phyloP scores from a whole-genome alignment of 495 filamentous ascomycete genomes.

The Penicillium waksmanii region DNA sequence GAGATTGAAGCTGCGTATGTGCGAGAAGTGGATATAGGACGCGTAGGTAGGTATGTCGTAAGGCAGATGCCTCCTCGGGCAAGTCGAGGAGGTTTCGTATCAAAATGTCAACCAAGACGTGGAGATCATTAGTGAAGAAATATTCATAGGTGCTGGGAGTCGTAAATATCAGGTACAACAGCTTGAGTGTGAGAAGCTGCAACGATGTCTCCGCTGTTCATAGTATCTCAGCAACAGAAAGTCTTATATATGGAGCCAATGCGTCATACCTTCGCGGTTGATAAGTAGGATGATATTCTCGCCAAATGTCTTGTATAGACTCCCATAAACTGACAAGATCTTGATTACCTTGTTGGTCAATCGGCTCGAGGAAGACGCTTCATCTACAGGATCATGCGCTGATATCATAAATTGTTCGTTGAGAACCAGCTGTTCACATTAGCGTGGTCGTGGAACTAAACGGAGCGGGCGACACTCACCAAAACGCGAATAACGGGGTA shows the following conservation, averaged over 20 bases:
- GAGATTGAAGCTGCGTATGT: slow-evolving; percentile 83
- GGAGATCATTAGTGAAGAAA: slow-evolving; percentile 97
- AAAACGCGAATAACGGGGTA: slow-evolving; percentile 93
- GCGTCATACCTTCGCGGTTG: slow-evolving; percentile 77
- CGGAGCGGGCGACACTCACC: slow-evolving; percentile 51
- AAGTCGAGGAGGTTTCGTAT: slow-evolving; percentile 95
- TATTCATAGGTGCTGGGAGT: slow-evolving; percentile 91
- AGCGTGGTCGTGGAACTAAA: neutral
- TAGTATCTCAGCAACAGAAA: neutral
- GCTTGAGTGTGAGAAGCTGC: slow-evolving; percentile 92
- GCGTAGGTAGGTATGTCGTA: slow-evolving; percentile 97
- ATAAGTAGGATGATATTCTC: slow-evolving; percentile 96
- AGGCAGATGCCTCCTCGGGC: slow-evolving; percentile 73
- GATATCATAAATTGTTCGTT: slow-evolving; percentile 98
- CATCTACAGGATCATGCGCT: slow-evolving; percentile 55
- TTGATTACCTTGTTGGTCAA: slow-evolving; percentile 95
- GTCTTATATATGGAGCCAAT: neutral
- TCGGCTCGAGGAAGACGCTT: slow-evolving; percentile 41
- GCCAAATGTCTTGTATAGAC: slow-evolving; percentile 88
- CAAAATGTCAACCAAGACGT: slow-evolving; percentile 92
- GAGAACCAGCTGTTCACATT: slow-evolving; percentile 73
- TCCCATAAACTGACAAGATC: slow-evolving; percentile 75
- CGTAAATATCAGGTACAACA: slow-evolving; percentile 93
- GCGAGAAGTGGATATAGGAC: slow-evolving; percentile 89
- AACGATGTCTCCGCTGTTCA: slow-evolving; percentile 74